Evolutionary conservation across 2,329 filamentous ascomycete genomes (phyloP).

Genomic region (Alternaria postmessia): DNA sequence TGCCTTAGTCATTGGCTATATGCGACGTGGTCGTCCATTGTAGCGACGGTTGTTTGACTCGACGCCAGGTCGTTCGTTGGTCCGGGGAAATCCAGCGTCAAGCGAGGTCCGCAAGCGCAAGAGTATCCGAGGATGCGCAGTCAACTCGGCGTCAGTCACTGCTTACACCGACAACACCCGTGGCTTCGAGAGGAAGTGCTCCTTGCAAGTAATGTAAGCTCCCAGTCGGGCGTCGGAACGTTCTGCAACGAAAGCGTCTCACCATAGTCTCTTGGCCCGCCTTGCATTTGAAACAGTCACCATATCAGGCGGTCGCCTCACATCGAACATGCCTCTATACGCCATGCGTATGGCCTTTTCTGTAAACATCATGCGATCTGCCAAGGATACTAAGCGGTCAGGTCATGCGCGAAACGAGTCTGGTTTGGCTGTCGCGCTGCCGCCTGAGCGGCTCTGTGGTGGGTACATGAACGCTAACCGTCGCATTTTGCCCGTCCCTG

Average conservation of each 20-base stretch:
- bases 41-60: background rate
- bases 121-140: slow-evolving; percentile 5
- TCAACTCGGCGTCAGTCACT: background rate
- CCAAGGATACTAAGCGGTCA: slow-evolving; percentile 22
- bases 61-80: background rate
- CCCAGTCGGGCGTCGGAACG: slow-evolving; percentile 10
- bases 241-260: slow-evolving; percentile 31
- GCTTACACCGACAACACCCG: background rate
- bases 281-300: slow-evolving; percentile 32
- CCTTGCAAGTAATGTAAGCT: background rate
- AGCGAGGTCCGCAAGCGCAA: background rate
- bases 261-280: slow-evolving; percentile 34
- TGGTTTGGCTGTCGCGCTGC: slow-evolving; percentile 35
- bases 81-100: background rate
- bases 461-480: slow-evolving; percentile 25
- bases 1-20: background rate
- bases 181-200: background rate
- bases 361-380: slow-evolving; percentile 29
- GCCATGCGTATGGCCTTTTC: slow-evolving; percentile 27
- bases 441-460: slow-evolving; percentile 19
- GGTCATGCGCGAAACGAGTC: slow-evolving; percentile 33
- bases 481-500: slow-evolving; percentile 19
- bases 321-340: slow-evolving; percentile 17
- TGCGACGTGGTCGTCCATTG: background rate
- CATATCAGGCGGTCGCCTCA: slow-evolving; percentile 23